Conservation (phyloP, 352 stramenopile species). For the Pythium rhizo-oryzae region DNA sequence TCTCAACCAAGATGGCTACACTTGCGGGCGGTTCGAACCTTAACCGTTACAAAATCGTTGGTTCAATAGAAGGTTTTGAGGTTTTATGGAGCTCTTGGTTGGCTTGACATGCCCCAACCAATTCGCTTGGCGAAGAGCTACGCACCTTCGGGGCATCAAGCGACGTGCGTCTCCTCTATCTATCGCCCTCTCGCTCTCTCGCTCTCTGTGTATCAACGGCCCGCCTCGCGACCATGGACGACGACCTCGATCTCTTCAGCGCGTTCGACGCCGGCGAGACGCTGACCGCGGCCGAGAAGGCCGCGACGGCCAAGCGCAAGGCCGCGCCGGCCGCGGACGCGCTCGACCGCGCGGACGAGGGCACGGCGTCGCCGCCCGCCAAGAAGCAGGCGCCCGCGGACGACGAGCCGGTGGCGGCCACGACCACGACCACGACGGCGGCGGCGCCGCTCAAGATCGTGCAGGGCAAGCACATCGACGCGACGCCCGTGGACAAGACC, state of each 20-base stretch:
- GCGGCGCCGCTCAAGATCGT: slow-evolving; percentile 65
- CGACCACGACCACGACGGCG: slow-evolving; percentile 3
- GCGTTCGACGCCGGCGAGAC: slow-evolving; percentile 91
- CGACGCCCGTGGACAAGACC: slow-evolving; percentile 47
- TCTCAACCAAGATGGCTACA: slow-evolving; percentile 27
- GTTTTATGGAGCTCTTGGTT: slow-evolving; percentile 19
- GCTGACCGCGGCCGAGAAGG: slow-evolving; percentile 60
- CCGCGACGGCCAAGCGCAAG: slow-evolving; percentile 51
- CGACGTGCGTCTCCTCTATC: slow-evolving; percentile 6
- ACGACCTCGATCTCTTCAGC: slow-evolving; percentile 94
- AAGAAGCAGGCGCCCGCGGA: slow-evolving; percentile 53
- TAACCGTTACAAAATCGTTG: slow-evolving; percentile 6
- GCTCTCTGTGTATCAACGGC: too few relatives aligned
- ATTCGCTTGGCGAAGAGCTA: slow-evolving; percentile 23
- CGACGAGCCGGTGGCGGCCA: slow-evolving; percentile 1
- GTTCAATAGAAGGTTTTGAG: slow-evolving; percentile 31
- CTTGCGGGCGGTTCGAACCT: not conserved
- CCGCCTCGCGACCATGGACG: slow-evolving; percentile 53
- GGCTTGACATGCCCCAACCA: slow-evolving; percentile 28
- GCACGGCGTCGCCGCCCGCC: slow-evolving; percentile 36
- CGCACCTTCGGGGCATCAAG: slow-evolving; percentile 17
- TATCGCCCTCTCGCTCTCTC: not conserved
- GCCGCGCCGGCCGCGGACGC: slow-evolving; percentile 23
- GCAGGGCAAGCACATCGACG: slow-evolving; percentile 75
- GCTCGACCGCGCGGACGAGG: slow-evolving; percentile 33